These are phyloP conservation scores for Aleurites moluccanus DNA, from an alignment of 441 rosid species.

Conservation along the genomic window DNA sequence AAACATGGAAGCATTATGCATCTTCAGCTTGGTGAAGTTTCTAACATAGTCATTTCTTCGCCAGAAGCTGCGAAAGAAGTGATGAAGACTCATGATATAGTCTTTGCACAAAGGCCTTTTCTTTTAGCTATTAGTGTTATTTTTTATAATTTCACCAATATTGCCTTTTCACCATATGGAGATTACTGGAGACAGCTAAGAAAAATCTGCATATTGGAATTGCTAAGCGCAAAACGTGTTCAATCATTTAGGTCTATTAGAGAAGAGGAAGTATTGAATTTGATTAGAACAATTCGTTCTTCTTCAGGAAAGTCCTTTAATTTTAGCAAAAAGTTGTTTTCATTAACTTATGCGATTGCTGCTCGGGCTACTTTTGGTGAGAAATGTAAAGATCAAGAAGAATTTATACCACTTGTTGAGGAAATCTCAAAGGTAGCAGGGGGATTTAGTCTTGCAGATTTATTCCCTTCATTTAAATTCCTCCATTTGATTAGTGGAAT, in stretches of 20 bases:
- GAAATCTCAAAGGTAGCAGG: slow-evolving; percentile 10
- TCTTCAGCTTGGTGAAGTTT: slow-evolving; percentile 31
- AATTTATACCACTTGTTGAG: slow-evolving; percentile 16
- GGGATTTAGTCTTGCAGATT: slow-evolving; percentile 32
- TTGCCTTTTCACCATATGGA: slow-evolving; percentile 26
- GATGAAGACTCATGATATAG: slow-evolving; percentile 26
- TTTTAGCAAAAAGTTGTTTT: slow-evolving; percentile 10
- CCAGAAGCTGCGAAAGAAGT: slow-evolving; percentile 28
- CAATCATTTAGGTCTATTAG: slow-evolving; percentile 24
- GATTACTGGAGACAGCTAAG: slow-evolving; percentile 30
- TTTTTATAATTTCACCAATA: slow-evolving; percentile 15
- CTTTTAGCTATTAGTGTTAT: slow-evolving; percentile 6
- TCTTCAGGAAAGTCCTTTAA: slow-evolving; percentile 17
- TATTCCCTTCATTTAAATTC: slow-evolving; percentile 31
- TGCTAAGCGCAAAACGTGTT: slow-evolving; percentile 24
- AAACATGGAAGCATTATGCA: slow-evolving; percentile 30
- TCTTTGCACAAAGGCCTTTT: slow-evolving; percentile 25
- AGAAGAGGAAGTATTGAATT: slow-evolving; percentile 21
- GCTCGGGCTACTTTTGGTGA: slow-evolving; percentile 32
- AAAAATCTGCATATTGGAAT: slow-evolving; percentile 25
- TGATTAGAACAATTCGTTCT: slow-evolving; percentile 11
- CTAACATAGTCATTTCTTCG: slow-evolving; percentile 20
- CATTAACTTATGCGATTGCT: slow-evolving; percentile 18
- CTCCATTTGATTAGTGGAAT: slow-evolving; percentile 30
- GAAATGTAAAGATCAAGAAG: slow-evolving; percentile 16